Evolutionary conservation across 2,329 filamentous ascomycete genomes (phyloP).

Genomic region (Stylonectria norvegica): DNA sequence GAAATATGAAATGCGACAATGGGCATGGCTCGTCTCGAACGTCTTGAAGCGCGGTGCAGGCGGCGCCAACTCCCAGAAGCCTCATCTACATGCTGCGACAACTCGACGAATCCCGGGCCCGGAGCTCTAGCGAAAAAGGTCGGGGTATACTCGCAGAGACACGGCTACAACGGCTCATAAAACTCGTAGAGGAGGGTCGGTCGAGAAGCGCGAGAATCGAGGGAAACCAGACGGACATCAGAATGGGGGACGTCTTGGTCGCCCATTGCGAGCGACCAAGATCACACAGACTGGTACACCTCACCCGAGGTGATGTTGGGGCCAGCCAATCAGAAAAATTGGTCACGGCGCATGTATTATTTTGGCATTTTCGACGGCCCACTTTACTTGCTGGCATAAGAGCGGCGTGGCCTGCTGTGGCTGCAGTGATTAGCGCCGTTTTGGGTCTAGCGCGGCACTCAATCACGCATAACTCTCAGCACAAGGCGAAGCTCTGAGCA

Average conservation of each 20-base stretch:
- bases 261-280: constrained; percentile 28
- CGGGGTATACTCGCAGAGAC: constrained; percentile 15
- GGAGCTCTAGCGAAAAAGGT: constrained; percentile 22
- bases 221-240: no score
- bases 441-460: constrained; percentile 1
- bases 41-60: constrained; percentile 17
- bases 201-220: constrained; percentile 26
- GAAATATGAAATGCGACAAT: constrained; percentile 34
- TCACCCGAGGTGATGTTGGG: constrained; percentile 33
- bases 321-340: constrained; percentile 40
- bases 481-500: background rate
- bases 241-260: constrained; percentile 29
- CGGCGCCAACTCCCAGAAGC: constrained; percentile 10
- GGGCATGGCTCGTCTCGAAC: constrained; percentile 22
- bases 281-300: constrained; percentile 34
- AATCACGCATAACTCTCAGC: no score
- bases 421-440: constrained; percentile 23
- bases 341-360: constrained; percentile 33
- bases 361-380: constrained; percentile 34
- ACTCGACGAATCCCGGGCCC: constrained; percentile 13
- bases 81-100: constrained; percentile 14
- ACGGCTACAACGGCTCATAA: constrained; percentile 30
- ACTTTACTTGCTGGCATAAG: constrained; percentile 31
- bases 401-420: constrained; percentile 23
- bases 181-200: constrained; percentile 29